phyloP scores from a whole-genome alignment of 2,329 filamentous ascomycete genomes.

The Lasiodiplodia citricola region DNA sequence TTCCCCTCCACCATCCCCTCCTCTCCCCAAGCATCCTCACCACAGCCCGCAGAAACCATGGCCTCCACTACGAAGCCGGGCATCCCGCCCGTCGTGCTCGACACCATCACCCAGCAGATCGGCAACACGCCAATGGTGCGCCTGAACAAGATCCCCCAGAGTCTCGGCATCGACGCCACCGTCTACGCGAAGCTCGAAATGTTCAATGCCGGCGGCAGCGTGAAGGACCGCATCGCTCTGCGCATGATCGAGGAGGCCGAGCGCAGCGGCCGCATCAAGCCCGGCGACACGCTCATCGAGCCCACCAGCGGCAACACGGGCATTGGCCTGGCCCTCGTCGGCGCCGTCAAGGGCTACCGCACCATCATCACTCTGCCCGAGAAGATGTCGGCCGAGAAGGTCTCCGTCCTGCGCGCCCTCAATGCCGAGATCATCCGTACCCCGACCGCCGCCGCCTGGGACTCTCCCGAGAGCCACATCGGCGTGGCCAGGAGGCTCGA shows the following conservation, averaged over 20 bases:
- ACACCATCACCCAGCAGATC: constrained; percentile 83
- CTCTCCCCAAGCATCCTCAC: neutral
- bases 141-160: constrained; percentile 90
- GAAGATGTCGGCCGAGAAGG: constrained; percentile 99
- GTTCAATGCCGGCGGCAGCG: constrained; percentile 91
- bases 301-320: constrained; percentile 98
- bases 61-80: constrained; percentile 56
- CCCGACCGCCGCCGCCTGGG: constrained; percentile 92
- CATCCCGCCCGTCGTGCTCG: constrained; percentile 61
- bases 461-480: constrained; percentile 95
- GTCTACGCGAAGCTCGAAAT: constrained; percentile 92
- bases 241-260: constrained; percentile 98
- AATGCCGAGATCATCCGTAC: constrained; percentile 98
- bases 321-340: constrained; percentile 92
- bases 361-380: constrained; percentile 98
- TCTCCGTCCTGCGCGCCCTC: constrained; percentile 89
- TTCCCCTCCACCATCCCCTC: neutral
- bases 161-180: constrained; percentile 84
- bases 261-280: constrained; percentile 89
- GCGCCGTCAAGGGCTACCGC: constrained; percentile 95
- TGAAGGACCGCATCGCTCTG: constrained; percentile 93
- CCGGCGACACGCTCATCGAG: constrained; percentile 95
- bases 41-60: constrained; percentile 40
- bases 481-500: constrained; percentile 88
- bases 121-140: constrained; percentile 95